Base-by-base conservation (phyloP, 2,329 filamentous ascomycete genomes). In the Rachicladosporium sp. region DNA sequence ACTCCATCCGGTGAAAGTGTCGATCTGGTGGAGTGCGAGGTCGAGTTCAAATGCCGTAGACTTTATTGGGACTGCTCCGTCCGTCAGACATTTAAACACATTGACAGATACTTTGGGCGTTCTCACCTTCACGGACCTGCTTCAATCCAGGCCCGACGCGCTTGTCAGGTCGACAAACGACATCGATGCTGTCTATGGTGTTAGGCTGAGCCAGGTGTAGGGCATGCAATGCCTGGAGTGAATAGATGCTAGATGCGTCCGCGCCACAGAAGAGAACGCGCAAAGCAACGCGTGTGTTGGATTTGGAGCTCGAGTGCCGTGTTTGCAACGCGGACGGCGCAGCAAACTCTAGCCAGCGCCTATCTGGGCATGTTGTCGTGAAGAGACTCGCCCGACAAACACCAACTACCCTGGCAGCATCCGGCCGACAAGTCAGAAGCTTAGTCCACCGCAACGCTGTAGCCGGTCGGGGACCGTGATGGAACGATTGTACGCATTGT, bases 251-350 rank as follows among this genome's bases (percentile, higher is more conserved):
- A 62, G 96, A 94, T 2, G 78, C 71, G 60, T 98, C 91, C 3
- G 89, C 91, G 46, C 91, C 91, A 63, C 88, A 96, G 63, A 95
- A 98, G 3, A 98, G 72, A 39, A 98, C 86, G 29, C 79, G 73
- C 27, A 98, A 68, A 3, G 85, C 82, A 27, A 6, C 8, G 5
- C 23, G 23, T 27, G 10, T 69, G 8, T 8, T 7, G 4, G 23
- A 7, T 8, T 6, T 7, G 7, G 23, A 27, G 23, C 23, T 27
- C 6, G 23, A 27, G 3, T 27, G 6, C 8, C 23, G 23, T 27
- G 7, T 27, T 8, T 27, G 23, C 23, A 27, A 27, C 6, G 7
- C 4, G 7, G 23, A 27, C 2, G 23, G 23, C 23, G 23, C 23
- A 6, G 23, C 23, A 27, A 27, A 27, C 23, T 6, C 8, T 2